These are phyloP conservation scores for Diutina scorzettiae DNA, from an alignment of 1,139 yeast genomes.

Conservation along the genomic window DNA sequence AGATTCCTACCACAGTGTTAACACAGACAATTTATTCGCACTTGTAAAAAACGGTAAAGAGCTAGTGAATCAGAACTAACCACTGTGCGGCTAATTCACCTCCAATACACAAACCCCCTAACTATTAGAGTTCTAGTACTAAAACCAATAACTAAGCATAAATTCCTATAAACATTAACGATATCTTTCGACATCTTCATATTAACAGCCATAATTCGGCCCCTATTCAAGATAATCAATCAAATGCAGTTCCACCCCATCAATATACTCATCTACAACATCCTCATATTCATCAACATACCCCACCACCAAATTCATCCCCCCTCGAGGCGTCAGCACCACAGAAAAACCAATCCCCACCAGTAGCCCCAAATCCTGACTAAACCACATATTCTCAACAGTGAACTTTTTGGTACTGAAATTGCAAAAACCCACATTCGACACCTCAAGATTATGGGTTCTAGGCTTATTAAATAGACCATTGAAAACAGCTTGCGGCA, in stretches of 20 bases:
- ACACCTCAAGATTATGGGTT: neutral
- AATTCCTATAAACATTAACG: too few species aligned
- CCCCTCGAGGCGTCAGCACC: neutral
- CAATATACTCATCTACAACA: neutral
- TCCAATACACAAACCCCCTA: too few species aligned
- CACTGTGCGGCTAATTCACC: too few species aligned
- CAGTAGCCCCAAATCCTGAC: neutral
- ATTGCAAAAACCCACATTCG: neutral
- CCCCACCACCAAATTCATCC: slow-evolving; percentile 1
- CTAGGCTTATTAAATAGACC: neutral
- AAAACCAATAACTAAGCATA: too few species aligned
- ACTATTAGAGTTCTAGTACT: too few species aligned
- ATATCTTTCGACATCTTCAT: too few species aligned
- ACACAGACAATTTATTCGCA: too few species aligned
- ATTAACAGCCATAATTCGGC: too few species aligned
- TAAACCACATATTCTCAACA: slow-evolving; percentile 2
- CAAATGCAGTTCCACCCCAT: neutral
- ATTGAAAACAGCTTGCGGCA: neutral
- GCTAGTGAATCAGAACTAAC: too few species aligned
- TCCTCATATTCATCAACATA: neutral
- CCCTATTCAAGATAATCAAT: too few species aligned
- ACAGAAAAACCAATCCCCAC: neutral
- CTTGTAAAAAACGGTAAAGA: too few species aligned
- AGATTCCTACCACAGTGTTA: too few species aligned
- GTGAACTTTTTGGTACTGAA: neutral